Conservation (phyloP, 2,329 filamentous ascomycete species). For the Penicillium hesseltinei region DNA sequence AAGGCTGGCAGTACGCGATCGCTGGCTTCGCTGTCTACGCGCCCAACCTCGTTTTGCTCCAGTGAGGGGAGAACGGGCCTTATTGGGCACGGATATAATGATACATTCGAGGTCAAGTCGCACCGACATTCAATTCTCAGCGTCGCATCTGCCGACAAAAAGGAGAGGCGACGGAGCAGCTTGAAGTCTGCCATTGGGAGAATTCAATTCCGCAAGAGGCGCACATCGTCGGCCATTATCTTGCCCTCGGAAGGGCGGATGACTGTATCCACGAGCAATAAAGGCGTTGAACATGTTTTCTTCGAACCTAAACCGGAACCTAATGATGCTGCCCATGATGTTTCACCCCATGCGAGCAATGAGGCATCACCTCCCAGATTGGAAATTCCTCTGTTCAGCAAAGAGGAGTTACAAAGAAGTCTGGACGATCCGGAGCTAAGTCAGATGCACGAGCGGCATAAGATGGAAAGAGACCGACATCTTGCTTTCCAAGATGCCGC, state of each 20-base stretch:
- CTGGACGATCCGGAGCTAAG: slow-evolving; percentile 32
- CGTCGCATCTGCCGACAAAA: slow-evolving; percentile 28
- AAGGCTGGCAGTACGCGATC: slow-evolving; percentile 39
- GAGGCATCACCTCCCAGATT: slow-evolving; percentile 24
- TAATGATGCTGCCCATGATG: neutral
- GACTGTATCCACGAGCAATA: slow-evolving; percentile 25
- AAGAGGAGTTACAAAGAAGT: slow-evolving; percentile 36
- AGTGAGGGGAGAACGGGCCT: slow-evolving; percentile 30
- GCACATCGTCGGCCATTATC: slow-evolving; percentile 29
- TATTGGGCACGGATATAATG: slow-evolving; percentile 17
- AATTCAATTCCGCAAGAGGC: slow-evolving; percentile 38
- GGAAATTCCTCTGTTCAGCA: slow-evolving; percentile 38
- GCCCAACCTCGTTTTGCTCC: slow-evolving; percentile 41
- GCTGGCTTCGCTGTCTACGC: slow-evolving; percentile 39
- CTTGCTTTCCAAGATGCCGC: slow-evolving; percentile 36
- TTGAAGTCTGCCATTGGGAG: slow-evolving; percentile 37
- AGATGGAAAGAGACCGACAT: slow-evolving; percentile 31
- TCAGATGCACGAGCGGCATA: slow-evolving; percentile 33
- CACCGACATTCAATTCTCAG: slow-evolving; percentile 31
- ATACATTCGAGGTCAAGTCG: slow-evolving; percentile 11
- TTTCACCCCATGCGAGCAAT: slow-evolving; percentile 1
- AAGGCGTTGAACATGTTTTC: slow-evolving; percentile 37
- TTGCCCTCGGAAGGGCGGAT: slow-evolving; percentile 32
- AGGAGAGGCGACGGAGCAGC: slow-evolving; percentile 32
- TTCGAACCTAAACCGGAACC: slow-evolving; percentile 25